Conservation (phyloP, 116 monocot species). For the Papilionanthe hybrid region DNA sequence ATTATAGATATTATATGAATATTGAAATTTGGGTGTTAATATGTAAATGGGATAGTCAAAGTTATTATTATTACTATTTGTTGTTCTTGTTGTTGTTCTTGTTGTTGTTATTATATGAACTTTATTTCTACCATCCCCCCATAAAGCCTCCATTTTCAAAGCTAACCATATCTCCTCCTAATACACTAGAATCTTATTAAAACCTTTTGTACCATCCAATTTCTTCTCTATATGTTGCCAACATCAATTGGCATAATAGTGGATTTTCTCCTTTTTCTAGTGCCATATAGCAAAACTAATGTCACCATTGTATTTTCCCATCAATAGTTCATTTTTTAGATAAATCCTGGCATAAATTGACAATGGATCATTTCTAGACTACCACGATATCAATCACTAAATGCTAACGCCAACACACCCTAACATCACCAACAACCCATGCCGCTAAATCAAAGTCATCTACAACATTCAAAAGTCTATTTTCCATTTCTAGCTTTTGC, state of each 20-base stretch:
- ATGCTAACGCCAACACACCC: too few relatives aligned
- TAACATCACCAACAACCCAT: not conserved
- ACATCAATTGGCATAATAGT: not conserved
- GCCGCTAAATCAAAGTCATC: not conserved
- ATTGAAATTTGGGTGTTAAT: too few relatives aligned
- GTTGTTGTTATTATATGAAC: too few relatives aligned
- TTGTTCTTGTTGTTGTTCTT: too few relatives aligned
- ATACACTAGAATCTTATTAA: not conserved
- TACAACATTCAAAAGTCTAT: not conserved
- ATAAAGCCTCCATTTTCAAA: not conserved
- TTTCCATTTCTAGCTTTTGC: not conserved
- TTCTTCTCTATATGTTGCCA: not conserved
- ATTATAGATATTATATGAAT: too few relatives aligned
- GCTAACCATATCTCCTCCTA: not conserved
- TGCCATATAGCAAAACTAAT: not conserved
- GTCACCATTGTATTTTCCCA: not conserved
- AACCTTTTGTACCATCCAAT: not conserved
- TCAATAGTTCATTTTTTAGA: not conserved
- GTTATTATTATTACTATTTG: too few relatives aligned
- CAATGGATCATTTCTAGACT: not conserved
- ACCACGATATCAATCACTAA: not conserved
- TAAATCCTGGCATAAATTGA: not conserved
- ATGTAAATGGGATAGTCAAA: too few relatives aligned
- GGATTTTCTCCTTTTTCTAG: not conserved
- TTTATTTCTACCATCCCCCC: too few relatives aligned